These are phyloP conservation scores for Yamadazyma scolyti DNA, from an alignment of 805 yeast genomes.

Conservation along the genomic window DNA sequence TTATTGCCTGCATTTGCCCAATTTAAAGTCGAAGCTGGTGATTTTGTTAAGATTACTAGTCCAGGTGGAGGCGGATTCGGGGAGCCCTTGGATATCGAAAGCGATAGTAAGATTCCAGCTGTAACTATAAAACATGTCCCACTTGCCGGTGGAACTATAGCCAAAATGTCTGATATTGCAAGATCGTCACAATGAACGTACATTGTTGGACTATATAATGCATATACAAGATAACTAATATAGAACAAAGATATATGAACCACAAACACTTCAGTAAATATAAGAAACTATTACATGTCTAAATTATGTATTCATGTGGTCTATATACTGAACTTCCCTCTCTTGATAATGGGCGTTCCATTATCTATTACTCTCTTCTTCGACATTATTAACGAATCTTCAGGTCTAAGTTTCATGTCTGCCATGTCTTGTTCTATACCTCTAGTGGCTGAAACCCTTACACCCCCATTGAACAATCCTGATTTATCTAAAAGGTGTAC, in stretches of 20 bases:
- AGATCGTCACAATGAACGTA: too few species aligned
- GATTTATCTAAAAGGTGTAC: slow-evolving; percentile 57
- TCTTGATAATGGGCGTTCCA: slow-evolving; percentile 17
- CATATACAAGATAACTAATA: too few species aligned
- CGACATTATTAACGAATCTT: slow-evolving; percentile 6
- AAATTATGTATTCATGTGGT: too few species aligned
- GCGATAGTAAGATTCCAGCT: too few species aligned
- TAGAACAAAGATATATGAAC: too few species aligned
- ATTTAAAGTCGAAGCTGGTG: slow-evolving; percentile 53
- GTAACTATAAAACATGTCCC: too few species aligned
- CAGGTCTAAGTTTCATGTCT: slow-evolving; percentile 25
- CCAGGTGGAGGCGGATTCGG: slow-evolving; percentile 83
- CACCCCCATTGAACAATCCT: slow-evolving; percentile 57
- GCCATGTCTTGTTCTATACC: slow-evolving; percentile 21
- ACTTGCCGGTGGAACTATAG: too few species aligned
- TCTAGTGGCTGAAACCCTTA: slow-evolving; percentile 14
- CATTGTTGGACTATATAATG: too few species aligned
- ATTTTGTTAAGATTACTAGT: slow-evolving; percentile 59
- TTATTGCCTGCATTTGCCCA: slow-evolving; percentile 62
- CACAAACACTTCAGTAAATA: too few species aligned
- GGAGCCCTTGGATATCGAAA: too few species aligned
- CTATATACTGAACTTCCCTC: slow-evolving; percentile 19
- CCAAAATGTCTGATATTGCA: too few species aligned
- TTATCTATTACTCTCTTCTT: slow-evolving; percentile 3
- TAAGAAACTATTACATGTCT: too few species aligned